A percentile compares a stretch with the other conserved stretches of the same genome.
phyloP scores from a whole-genome alignment of 2,329 filamentous ascomycete genomes.

The Aspergillus sp. region DNA sequence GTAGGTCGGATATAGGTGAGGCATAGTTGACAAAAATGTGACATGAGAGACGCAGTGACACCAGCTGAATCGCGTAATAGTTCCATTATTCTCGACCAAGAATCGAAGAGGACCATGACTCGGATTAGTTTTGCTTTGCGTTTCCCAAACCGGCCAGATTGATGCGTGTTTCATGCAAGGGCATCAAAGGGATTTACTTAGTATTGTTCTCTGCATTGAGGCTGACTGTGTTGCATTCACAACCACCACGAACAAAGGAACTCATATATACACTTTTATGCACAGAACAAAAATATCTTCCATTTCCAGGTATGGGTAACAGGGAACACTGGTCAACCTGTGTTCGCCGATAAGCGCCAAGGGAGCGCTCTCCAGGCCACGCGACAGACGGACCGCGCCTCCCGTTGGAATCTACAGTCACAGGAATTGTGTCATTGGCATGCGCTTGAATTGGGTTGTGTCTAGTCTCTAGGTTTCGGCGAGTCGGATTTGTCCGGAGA shows the following conservation, averaged over 20 bases:
- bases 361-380: background rate
- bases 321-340: background rate
- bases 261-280: background rate
- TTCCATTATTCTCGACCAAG: background rate
- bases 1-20: background rate
- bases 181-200: conserved; percentile 26
- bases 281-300: background rate
- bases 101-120: background rate
- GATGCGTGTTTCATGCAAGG: conserved; percentile 13
- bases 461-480: conserved; percentile 8
- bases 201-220: conserved; percentile 21
- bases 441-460: background rate
- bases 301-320: background rate
- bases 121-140: background rate
- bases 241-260: conserved; percentile 4
- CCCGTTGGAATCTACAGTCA: background rate
- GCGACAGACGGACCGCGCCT: background rate
- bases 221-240: background rate
- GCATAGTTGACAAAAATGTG: background rate
- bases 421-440: background rate
- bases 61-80: background rate
- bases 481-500: background rate
- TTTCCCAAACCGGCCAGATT: conserved; percentile 30
- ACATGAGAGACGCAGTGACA: background rate
- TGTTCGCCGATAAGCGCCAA: background rate